Evolutionary conservation across 2,329 filamentous ascomycete genomes (phyloP), one percentile per base, ranked within the genome.

Genomic region (Xylariales sp.): DNA sequence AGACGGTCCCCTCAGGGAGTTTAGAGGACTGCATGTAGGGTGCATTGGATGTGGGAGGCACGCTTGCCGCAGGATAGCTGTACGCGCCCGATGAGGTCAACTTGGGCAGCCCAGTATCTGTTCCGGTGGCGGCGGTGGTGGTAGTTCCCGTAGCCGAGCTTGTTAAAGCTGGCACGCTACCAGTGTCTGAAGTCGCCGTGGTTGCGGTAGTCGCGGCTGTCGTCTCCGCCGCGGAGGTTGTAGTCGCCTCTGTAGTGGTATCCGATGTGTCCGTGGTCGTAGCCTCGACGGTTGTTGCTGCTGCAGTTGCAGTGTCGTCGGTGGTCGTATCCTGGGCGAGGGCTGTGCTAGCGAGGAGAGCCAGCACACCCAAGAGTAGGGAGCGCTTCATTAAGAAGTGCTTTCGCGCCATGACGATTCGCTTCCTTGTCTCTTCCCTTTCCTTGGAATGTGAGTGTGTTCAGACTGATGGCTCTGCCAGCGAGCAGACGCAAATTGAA

Each of bases 1-100:
- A 98, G 42, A 98, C 85, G 4, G 91, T 96, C 38, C 93, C 93
- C 54, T 97, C 86, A 3, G 93, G 93, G 10, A 90, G 72, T 37
- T 66, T 82, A 1, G 89, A 94, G 53, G 83, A 81, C 56, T 90
- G 83, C 88, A 97, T 95, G 59, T 88, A 98, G 13, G 91, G 89
- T 5, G 93, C 93, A 54, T 84, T 78, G 27, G 77, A 73, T 4
- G 87, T 95, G 18, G 89, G 85, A 6, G 93, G 93, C 3, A 97
- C 83, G 18, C 80, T 76, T 4, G 88, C 72, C 2, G 85, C 66
- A 5, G 90, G 86, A 47, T 85, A 85, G 16, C 78, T 76, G 47
- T 70, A 74, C 65, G 46, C 74, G 76, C 6, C 71, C 13, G 11
- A 16, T 29, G 16, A 66, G 31, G 81, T 64, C 13, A 20, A 4